Conservation (phyloP, 768 basidiomycete species). For the Butyriboletus loyo region DNA sequence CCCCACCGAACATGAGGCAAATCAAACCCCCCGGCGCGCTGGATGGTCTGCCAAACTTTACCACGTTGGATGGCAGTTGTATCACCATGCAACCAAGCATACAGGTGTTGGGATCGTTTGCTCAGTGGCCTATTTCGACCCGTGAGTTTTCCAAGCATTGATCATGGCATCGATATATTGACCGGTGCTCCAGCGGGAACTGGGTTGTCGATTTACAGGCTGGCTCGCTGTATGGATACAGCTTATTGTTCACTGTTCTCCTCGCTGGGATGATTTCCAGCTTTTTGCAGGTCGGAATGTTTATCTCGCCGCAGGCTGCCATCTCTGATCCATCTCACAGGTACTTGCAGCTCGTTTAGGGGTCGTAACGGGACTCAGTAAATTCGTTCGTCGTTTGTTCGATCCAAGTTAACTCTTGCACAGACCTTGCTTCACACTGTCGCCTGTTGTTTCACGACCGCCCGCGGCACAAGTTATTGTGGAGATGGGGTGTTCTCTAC, state of each 20-base stretch:
- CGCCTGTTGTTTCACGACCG: conserved; percentile 64
- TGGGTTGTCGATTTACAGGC: conserved; percentile 91
- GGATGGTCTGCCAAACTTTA: conserved; percentile 22
- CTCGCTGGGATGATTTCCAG: conserved; percentile 80
- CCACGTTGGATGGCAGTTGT: conserved; percentile 28
- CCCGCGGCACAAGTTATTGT: conserved; percentile 53
- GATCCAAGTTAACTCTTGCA: conserved; percentile 15
- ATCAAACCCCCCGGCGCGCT: not conserved
- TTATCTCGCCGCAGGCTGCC: not conserved
- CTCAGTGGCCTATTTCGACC: conserved; percentile 86
- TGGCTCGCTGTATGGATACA: conserved; percentile 82
- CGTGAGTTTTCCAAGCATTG: conserved; percentile 46
- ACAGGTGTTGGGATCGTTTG: conserved; percentile 85
- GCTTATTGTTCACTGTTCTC: conserved; percentile 80
- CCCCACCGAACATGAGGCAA: conserved; percentile 1
- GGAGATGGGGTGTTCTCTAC: conserved; percentile 59
- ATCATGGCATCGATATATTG: not conserved
- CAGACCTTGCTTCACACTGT: conserved; percentile 62
- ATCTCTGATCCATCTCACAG: conserved; percentile 34
- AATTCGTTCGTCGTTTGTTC: conserved; percentile 13
- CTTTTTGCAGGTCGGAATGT: conserved; percentile 61
- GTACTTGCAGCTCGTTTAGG: conserved; percentile 79
- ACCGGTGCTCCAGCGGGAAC: conserved; percentile 54
- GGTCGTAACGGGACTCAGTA: conserved; percentile 77
- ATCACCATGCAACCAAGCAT: conserved; percentile 59